Percentiles rank a stretch among this genome's conserved stretches.
Evolutionary conservation across 2,329 filamentous ascomycete genomes (phyloP).

Genomic region (Cladosporium sphaerospermum): DNA sequence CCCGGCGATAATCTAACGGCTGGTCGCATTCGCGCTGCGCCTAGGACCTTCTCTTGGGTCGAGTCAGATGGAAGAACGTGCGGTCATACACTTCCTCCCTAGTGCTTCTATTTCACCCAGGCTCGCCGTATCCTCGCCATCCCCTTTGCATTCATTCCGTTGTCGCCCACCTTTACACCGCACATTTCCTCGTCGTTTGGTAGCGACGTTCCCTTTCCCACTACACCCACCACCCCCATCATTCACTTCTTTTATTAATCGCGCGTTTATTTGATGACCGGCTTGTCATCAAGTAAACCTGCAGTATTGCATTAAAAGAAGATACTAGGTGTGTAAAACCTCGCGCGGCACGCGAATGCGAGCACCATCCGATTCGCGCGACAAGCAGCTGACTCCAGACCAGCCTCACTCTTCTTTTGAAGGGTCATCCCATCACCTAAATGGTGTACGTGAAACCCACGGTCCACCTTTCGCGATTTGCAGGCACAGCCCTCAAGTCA

Average conservation of each 20-base stretch:
- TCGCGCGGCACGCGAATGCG: slow-evolving; percentile 1
- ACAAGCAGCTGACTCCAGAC: not conserved
- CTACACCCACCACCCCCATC: slow-evolving; percentile 8
- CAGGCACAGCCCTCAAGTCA: slow-evolving; percentile 60
- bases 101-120: not conserved
- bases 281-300: slow-evolving; percentile 97
- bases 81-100: slow-evolving; percentile 7
- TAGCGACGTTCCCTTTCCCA: slow-evolving; percentile 1
- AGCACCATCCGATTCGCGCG: slow-evolving; percentile 11
- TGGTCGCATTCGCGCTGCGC: slow-evolving; percentile 6
- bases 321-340: not conserved
- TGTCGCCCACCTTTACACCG: slow-evolving; percentile 5
- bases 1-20: slow-evolving; percentile 6
- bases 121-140: not conserved
- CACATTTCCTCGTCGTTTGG: not conserved
- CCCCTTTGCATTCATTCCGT: not conserved
- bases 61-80: slow-evolving; percentile 4
- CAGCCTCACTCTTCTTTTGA: slow-evolving; percentile 49
- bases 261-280: slow-evolving; percentile 89
- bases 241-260: slow-evolving; percentile 21
- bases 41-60: slow-evolving; percentile 1
- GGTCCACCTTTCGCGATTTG: slow-evolving; percentile 86
- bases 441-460: slow-evolving; percentile 70
- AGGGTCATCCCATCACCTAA: slow-evolving; percentile 69
- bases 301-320: slow-evolving; percentile 47